Conservation (phyloP, 345 rosid genomes). For the Sapria himalayana region DNA sequence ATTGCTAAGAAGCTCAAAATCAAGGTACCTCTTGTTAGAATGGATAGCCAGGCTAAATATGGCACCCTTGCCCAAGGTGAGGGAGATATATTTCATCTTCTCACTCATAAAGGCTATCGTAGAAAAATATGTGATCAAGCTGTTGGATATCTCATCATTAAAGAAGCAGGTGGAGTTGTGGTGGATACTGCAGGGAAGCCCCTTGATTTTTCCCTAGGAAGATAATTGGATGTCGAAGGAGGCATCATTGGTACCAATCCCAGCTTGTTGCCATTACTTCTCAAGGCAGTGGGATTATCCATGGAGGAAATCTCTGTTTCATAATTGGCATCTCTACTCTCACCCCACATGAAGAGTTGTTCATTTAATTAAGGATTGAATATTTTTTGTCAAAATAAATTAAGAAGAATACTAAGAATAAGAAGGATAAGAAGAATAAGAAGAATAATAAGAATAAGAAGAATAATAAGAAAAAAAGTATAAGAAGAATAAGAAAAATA, state of each 20-base stretch:
- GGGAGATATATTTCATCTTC: slow-evolving; percentile 70
- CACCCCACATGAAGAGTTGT: too few relatives aligned
- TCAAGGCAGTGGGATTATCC: slow-evolving; percentile 62
- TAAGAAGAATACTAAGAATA: too few relatives aligned
- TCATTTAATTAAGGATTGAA: too few relatives aligned
- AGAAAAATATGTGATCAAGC: slow-evolving; percentile 99
- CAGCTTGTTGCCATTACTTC: slow-evolving; percentile 60
- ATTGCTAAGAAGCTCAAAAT: slow-evolving; percentile 88
- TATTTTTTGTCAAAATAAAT: too few relatives aligned
- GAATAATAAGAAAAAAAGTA: too few relatives aligned
- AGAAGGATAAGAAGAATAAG: too few relatives aligned
- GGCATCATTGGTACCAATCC: slow-evolving; percentile 69
- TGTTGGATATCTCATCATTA: slow-evolving; percentile 68
- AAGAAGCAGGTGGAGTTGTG: slow-evolving; percentile 84
- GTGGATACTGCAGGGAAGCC: slow-evolving; percentile 56
- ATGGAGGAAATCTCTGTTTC: slow-evolving; percentile 45
- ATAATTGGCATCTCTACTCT: too few relatives aligned
- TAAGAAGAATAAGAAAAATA: too few relatives aligned
- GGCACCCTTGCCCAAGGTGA: slow-evolving; percentile 89
- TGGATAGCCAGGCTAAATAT: slow-evolving; percentile 91
- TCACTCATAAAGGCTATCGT: slow-evolving; percentile 70
- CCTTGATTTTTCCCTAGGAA: slow-evolving; percentile 66
- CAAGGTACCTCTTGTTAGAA: slow-evolving; percentile 73
- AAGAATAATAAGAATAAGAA: too few relatives aligned
- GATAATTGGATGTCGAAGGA: slow-evolving; percentile 39